A percentile compares a stretch with the other conserved stretches of the same genome.
Conservation (phyloP, 495 filamentous ascomycete genomes). For the Penicillium herquei region DNA sequence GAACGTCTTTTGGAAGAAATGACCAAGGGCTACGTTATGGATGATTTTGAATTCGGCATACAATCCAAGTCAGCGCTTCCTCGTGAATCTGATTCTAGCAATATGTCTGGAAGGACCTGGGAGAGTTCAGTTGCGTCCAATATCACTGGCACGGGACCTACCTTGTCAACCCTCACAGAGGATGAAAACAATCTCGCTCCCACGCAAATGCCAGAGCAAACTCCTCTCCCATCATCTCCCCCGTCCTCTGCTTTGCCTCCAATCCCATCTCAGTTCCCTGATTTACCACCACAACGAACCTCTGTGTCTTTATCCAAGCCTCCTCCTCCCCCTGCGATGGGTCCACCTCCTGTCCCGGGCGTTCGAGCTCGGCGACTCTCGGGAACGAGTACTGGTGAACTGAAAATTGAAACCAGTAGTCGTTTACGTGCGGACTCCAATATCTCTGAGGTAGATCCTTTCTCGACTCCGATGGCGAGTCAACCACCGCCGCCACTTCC, state of each 20-base stretch:
- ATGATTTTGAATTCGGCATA: slow-evolving; percentile 79
- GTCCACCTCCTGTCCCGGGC: slow-evolving; percentile 45
- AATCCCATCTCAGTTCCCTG: slow-evolving; percentile 26
- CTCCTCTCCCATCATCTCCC: slow-evolving; percentile 26
- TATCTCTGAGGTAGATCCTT: slow-evolving; percentile 42
- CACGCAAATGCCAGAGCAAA: slow-evolving; percentile 28
- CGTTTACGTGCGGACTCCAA: slow-evolving; percentile 41
- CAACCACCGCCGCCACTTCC: slow-evolving; percentile 29
- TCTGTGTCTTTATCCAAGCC: slow-evolving; percentile 26
- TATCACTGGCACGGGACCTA: slow-evolving; percentile 67
- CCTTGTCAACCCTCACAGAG: slow-evolving; percentile 77
- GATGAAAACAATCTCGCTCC: slow-evolving; percentile 40
- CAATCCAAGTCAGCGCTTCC: slow-evolving; percentile 75
- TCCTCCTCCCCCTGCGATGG: slow-evolving; percentile 34
- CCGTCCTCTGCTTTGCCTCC: slow-evolving; percentile 30
- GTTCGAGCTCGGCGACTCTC: slow-evolving; percentile 82
- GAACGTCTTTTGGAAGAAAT: slow-evolving; percentile 91
- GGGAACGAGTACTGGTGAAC: slow-evolving; percentile 69
- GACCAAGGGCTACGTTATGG: slow-evolving; percentile 81
- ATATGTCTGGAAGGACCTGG: slow-evolving; percentile 80
- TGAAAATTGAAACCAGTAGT: slow-evolving; percentile 84
- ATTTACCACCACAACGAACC: slow-evolving; percentile 13
- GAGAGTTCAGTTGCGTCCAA: slow-evolving; percentile 82
- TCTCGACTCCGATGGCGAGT: slow-evolving; percentile 19
- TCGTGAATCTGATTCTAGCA: slow-evolving; percentile 85